Conservation (phyloP, 1,284 basidiomycete genomes). For the Malassezia psittaci region DNA sequence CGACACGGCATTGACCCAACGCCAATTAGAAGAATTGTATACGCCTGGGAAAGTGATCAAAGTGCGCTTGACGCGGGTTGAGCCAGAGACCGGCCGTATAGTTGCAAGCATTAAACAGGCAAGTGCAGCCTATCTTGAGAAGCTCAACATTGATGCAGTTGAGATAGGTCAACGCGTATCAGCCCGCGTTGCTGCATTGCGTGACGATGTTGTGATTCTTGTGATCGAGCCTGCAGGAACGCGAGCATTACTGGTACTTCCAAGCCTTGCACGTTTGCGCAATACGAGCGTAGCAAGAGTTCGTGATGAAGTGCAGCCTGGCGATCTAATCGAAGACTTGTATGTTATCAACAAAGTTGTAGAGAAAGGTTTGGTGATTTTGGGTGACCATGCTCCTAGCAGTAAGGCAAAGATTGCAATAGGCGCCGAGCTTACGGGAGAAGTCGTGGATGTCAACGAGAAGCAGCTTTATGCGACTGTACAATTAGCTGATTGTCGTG, state of each 20-base stretch:
- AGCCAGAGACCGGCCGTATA: conserved; percentile 59
- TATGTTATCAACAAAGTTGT: conserved; percentile 78
- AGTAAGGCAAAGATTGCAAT: conserved; percentile 72
- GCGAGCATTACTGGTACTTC: conserved; percentile 71
- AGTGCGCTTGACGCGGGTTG: conserved; percentile 69
- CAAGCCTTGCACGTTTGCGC: conserved; percentile 75
- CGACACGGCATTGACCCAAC: conserved; percentile 20
- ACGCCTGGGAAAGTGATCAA: conserved; percentile 66
- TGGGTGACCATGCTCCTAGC: conserved; percentile 54
- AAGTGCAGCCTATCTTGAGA: conserved; percentile 28
- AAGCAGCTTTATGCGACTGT: conserved; percentile 4
- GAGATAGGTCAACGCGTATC: conserved; percentile 38
- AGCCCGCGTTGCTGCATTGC: conserved; percentile 35
- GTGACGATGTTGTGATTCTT: conserved; percentile 40
- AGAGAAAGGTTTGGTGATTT: conserved; percentile 24
- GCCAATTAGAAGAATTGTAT: conserved; percentile 56
- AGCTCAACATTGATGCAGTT: conserved; percentile 39
- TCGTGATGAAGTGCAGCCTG: conserved; percentile 58
- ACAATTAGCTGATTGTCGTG: conserved; percentile 28
- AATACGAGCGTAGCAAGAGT: conserved; percentile 62
- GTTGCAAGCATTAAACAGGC: conserved; percentile 81
- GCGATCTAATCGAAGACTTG: conserved; percentile 66
- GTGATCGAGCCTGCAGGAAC: conserved; percentile 53
- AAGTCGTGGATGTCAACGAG: conserved; percentile 57
- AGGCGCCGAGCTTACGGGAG: conserved; percentile 68